phyloP scores from a whole-genome alignment of 805 yeast genomes.

The Hanseniaspora lindneri region DNA sequence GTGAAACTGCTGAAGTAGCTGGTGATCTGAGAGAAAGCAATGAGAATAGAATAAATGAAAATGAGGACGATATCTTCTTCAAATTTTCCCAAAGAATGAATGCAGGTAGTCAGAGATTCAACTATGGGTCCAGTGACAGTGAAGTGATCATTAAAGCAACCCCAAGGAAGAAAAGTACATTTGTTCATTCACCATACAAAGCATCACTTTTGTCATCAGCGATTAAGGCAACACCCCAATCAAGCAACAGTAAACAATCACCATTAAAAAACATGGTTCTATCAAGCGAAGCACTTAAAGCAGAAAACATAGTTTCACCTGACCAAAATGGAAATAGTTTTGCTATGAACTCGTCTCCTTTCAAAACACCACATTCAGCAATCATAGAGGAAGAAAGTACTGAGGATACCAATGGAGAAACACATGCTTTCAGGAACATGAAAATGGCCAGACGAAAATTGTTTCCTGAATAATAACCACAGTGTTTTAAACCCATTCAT shows the following conservation, averaged over 20 bases:
- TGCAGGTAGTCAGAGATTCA: neutral
- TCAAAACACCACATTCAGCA: constrained; percentile 4
- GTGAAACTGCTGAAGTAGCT: too few species aligned
- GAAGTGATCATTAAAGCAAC: constrained; percentile 13
- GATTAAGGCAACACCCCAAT: neutral
- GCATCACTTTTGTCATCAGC: neutral
- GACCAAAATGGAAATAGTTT: too few species aligned
- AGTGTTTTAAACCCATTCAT: neutral
- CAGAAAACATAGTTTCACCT: neutral
- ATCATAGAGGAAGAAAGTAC: neutral
- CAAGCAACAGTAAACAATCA: neutral
- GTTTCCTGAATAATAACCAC: constrained; percentile 4
- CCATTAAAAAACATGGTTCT: neutral
- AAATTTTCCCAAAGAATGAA: constrained; percentile 13
- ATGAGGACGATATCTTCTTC: constrained; percentile 8
- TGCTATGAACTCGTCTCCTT: neutral
- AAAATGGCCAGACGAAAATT: constrained; percentile 13
- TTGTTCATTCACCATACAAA: constrained; percentile 6
- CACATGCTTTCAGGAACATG: too few species aligned
- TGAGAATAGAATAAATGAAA: too few species aligned
- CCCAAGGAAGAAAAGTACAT: neutral
- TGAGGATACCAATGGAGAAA: too few species aligned
- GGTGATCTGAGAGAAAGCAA: too few species aligned
- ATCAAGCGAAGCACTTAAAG: neutral
- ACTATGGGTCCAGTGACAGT: neutral